Base-by-base conservation (phyloP, 2,329 filamentous ascomycete species). In the Tolypocladium sp. region DNA sequence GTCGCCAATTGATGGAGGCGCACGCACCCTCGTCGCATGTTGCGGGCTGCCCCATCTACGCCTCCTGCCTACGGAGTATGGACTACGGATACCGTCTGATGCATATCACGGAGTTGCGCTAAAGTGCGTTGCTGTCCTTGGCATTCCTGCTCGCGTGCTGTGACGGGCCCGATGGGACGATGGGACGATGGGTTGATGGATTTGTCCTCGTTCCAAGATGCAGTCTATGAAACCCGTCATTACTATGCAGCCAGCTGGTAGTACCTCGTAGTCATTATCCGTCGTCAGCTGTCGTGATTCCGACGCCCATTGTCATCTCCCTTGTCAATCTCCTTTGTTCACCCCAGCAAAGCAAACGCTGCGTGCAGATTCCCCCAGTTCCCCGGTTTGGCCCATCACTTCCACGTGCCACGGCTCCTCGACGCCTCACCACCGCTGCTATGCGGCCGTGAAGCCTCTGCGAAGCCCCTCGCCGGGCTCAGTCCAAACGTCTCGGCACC, bases 401-500 rank as follows among this genome's bases (percentile, higher is more conserved):
- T 59, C 59, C 56, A 59, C 33, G 33, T 25, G n/a, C 20, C 56
- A 17, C 57, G 52, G 30, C 25, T 57, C 35, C 55, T 54, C 56
- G 22, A 22, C 51, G 51, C 22, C 38, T 60, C 58, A 2, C 59
- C 59, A 13, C 44, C 57, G 46, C 78, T 80, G 65, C 77, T 81
- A 57, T 64, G 66, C 30, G 70, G 70, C n/a, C 70, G 64, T 63
- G 64, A 67, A 25, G 62, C 57, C 30, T 70, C 69, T 12, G 69
- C 64, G 33, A 51, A 63, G 33, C 22, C 51, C 57, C 42, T 61
- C 57, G n/a, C 57, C 58, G 9, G 60, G 60, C 54, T 57, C 42
- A 58, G 41, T n/a, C 25, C 51, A 6, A n/a, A 25, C 9, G 27
- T 22, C 13, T 22, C 55, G 58, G 17, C 51, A 15, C 35, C 61